Conservation (phyloP, 208 protist genomes). For the Novymonas esmeraldas region DNA sequence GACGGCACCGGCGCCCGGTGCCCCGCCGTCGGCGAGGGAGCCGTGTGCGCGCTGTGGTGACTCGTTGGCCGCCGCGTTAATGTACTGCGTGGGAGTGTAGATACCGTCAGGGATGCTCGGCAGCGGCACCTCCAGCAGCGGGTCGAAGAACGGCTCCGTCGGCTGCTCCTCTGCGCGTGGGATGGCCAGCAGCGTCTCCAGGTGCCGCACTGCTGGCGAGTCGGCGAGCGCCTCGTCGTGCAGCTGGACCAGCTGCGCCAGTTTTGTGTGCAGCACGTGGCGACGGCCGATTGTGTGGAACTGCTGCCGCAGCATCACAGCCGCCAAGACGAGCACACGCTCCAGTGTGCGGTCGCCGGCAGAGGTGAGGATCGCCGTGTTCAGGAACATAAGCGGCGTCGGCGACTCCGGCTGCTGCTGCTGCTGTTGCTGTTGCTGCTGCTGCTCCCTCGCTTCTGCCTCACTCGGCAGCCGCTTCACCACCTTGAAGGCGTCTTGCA, state of each 20-base stretch:
- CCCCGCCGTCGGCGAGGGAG: slow-evolving; percentile 11
- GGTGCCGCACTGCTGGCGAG: slow-evolving; percentile 18
- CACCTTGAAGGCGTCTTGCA: slow-evolving; percentile 71
- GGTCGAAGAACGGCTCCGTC: slow-evolving; percentile 28
- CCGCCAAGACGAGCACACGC: slow-evolving; percentile 74
- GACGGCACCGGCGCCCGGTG: too few relatives aligned
- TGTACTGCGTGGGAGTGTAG: slow-evolving; percentile 34
- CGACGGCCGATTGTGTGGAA: slow-evolving; percentile 59
- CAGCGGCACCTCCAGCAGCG: slow-evolving; percentile 32
- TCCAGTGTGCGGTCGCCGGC: slow-evolving; percentile 84
- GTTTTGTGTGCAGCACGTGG: slow-evolving; percentile 24
- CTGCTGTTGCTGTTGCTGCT: neutral
- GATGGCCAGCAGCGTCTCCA: slow-evolving; percentile 19
- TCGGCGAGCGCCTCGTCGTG: slow-evolving; percentile 16
- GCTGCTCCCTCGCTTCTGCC: slow-evolving; percentile 2
- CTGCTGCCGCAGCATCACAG: slow-evolving; percentile 81
- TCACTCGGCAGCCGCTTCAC: slow-evolving; percentile 36
- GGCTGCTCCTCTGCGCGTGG: slow-evolving; percentile 15
- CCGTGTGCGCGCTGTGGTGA: slow-evolving; percentile 1
- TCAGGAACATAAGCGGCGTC: slow-evolving; percentile 37
- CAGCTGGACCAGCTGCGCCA: slow-evolving; percentile 14
- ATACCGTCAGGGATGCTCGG: slow-evolving; percentile 25
- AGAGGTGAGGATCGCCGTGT: slow-evolving; percentile 75
- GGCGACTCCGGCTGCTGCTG: neutral
- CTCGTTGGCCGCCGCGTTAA: slow-evolving; percentile 28